Evolutionary conservation across 106 monocot species (phyloP), one percentile per base, ranked within the genome.

Genomic region (Dendrobium catenatum): DNA sequence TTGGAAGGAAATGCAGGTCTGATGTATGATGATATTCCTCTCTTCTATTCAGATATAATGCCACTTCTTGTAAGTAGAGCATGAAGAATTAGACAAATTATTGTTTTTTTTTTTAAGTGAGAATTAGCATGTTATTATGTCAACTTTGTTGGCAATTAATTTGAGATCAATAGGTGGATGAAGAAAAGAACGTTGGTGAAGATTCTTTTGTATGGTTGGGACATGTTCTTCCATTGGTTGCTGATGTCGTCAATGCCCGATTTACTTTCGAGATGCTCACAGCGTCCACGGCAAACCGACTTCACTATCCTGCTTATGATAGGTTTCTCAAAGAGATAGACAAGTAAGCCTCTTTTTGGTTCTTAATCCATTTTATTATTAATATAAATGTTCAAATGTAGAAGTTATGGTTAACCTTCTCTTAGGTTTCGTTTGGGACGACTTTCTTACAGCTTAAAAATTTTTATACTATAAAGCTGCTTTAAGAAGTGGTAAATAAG

Each of bases 11-110:
- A 87, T 77, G 79, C 55, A 82, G 88, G 68, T 9, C 82, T 83
- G 58, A 54, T 89, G n/a, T 56, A 86, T 73, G 96, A 97, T 81
- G 96, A 97, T 11, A 82, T 89, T 54, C 80, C 94, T 48, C 87
- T 97, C 15, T 97, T 97, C 58, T 97, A 97, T 85, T 92, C 94
- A 55, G 94, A 97, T 73, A 85, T 94, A 80, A 92, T 97, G 97
- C 97, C 97, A 51, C 86, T 96, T 42, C 91, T 97, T 67, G 96
- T 97, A 86, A 88, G 91, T 78, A 77, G 33, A 74, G 19, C 20
- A n/a, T 5, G 37, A 9, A 40, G 70, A 1, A 29, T 10, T 40
- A 33, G 72, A 15, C 29, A 70, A 70, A 5, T 16, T 73, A 4
- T 73, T 42, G 13, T 19, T 41, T 74, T 43, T n/a, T n/a, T 37